A percentile compares a stretch with the other conserved stretches of the same genome.
These are phyloP conservation scores for Sugiyamaella boreocaroliniensis DNA, from an alignment of 805 yeast genomes.

Conservation along the genomic window DNA sequence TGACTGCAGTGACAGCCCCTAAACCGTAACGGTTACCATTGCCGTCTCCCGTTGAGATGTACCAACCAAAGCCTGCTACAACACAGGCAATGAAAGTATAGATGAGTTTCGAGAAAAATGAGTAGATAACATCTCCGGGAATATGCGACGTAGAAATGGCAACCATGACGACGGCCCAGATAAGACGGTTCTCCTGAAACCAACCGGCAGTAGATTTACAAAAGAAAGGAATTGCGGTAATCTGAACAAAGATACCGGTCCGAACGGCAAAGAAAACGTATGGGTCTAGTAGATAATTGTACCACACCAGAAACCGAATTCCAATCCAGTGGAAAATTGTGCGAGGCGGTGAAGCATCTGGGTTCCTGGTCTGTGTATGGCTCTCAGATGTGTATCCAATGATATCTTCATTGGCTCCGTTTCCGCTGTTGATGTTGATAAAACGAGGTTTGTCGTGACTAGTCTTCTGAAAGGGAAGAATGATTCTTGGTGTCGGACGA, in stretches of 20 bases:
- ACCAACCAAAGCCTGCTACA: constrained; percentile 32
- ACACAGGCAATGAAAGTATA: constrained; percentile 29
- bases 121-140: constrained; percentile 31
- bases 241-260: constrained; percentile 21
- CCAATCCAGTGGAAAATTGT: constrained; percentile 24
- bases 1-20: constrained; percentile 26
- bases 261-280: constrained; percentile 23
- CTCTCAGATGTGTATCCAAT: constrained; percentile 3
- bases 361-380: constrained; percentile 23
- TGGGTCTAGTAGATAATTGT: constrained; percentile 5
- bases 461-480: constrained; percentile 15
- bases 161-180: constrained; percentile 31
- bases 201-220: constrained; percentile 21
- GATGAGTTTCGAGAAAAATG: constrained; percentile 22
- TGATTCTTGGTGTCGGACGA: constrained; percentile 15
- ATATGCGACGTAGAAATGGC: constrained; percentile 26
- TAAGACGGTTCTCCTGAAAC: constrained; percentile 20
- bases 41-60: constrained; percentile 30
- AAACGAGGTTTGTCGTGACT: constrained; percentile 1
- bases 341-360: constrained; percentile 30
- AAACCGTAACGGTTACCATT: constrained; percentile 30
- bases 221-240: constrained; percentile 24
- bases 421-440: not conserved
- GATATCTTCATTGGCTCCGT: not conserved
- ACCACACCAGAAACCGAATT: constrained; percentile 1